Conservation (phyloP, 1,139 yeast genomes). For the Insectozyma bohioensis region DNA sequence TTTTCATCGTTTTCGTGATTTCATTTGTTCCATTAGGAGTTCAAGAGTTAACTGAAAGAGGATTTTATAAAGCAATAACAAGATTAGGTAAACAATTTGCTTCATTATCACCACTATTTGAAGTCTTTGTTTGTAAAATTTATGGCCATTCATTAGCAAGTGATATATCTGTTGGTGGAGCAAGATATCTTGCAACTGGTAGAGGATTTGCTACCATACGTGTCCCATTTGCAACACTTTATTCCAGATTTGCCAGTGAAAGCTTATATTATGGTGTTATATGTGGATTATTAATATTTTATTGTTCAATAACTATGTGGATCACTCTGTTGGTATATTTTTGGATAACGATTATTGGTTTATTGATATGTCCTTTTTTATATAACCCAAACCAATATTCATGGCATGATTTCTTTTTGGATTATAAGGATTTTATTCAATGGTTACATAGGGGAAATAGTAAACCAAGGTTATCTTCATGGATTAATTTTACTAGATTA, state of each 20-base stretch:
- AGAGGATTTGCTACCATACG: conserved; percentile 55
- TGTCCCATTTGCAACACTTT: conserved; percentile 42
- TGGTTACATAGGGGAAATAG: conserved; percentile 52
- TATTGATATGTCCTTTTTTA: conserved; percentile 48
- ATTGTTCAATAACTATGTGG: conserved; percentile 50
- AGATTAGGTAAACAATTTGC: conserved; percentile 48
- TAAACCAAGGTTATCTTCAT: conserved; percentile 26
- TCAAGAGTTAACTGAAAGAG: conserved; percentile 53
- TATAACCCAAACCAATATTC: conserved; percentile 54
- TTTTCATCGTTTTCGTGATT: conserved; percentile 48
- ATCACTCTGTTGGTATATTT: conserved; percentile 43
- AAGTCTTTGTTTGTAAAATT: conserved; percentile 52
- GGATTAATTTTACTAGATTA: conserved; percentile 42
- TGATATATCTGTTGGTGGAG: conserved; percentile 53
- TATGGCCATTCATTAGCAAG: conserved; percentile 50
- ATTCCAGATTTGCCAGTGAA: conserved; percentile 47
- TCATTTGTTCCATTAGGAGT: conserved; percentile 51
- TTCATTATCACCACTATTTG: conserved; percentile 53
- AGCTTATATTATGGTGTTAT: conserved; percentile 46
- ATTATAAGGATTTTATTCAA: conserved; percentile 38
- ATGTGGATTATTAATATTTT: conserved; percentile 39
- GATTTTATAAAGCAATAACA: conserved; percentile 43
- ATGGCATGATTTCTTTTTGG: conserved; percentile 49
- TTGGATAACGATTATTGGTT: conserved; percentile 48
- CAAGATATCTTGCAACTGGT: conserved; percentile 55